Percentiles rank a stretch among this genome's conserved stretches.
These are phyloP conservation scores for Suillus hirtellus DNA, from an alignment of 768 basidiomycete species.

Conservation along the genomic window DNA sequence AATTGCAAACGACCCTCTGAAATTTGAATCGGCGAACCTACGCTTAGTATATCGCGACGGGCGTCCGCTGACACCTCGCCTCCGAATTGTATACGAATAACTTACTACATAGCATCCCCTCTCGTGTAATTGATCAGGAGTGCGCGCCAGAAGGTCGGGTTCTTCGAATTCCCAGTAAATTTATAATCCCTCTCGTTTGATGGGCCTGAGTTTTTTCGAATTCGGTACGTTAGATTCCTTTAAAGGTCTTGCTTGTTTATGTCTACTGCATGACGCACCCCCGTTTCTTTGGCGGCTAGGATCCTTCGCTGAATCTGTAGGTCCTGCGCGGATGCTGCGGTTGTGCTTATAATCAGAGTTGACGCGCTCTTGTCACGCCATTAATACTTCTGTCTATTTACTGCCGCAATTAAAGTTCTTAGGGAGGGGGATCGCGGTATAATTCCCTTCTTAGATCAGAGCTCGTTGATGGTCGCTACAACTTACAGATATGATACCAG, in stretches of 20 bases:
- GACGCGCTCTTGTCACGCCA: background rate
- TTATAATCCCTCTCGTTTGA: background rate
- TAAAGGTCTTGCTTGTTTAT: too few species aligned
- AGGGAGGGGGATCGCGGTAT: slow-evolving; percentile 15
- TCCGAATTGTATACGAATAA: background rate
- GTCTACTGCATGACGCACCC: too few species aligned
- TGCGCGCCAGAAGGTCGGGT: background rate
- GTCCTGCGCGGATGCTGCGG: too few species aligned
- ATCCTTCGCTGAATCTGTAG: too few species aligned
- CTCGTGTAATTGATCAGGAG: background rate
- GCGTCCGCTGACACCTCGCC: background rate
- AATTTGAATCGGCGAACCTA: background rate
- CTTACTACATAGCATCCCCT: background rate
- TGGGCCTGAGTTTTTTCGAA: background rate
- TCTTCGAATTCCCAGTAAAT: background rate
- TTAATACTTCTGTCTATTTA: background rate
- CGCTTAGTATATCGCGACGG: too few species aligned
- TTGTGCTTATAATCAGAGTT: background rate
- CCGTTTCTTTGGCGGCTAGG: too few species aligned
- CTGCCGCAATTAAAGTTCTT: slow-evolving; percentile 9
- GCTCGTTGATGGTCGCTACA: background rate
- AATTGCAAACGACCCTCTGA: too few species aligned
- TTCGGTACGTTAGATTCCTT: background rate
- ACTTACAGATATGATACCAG: background rate
- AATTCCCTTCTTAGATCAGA: background rate